Conservation (phyloP, 2,329 filamentous ascomycete genomes). For the Corniculantispora saksenae region DNA sequence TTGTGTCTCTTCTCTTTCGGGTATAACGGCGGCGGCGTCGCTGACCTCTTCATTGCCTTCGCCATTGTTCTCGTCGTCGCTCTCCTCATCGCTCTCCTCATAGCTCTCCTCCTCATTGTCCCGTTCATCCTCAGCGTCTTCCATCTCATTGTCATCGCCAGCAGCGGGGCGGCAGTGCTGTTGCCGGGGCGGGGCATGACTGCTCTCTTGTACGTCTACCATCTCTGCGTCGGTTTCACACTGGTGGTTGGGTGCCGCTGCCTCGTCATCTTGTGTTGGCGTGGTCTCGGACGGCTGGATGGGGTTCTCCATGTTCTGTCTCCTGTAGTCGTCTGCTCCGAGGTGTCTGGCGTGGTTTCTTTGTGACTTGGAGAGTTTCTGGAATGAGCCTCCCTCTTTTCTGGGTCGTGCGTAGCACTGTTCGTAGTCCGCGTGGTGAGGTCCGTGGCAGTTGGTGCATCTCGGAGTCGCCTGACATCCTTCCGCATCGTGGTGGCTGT, state of each 20-base stretch:
- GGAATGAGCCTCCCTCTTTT: not conserved
- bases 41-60: not conserved
- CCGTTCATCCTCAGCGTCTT: not conserved
- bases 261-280: not conserved
- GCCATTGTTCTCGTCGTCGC: not conserved
- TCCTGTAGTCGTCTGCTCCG: not conserved
- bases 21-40: too few species aligned
- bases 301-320: not conserved
- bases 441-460: not conserved
- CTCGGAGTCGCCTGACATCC: not conserved
- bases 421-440: not conserved
- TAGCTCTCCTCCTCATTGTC: not conserved
- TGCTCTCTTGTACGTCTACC: too few species aligned
- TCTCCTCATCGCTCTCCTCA: not conserved
- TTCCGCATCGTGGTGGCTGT: not conserved
- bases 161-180: too few species aligned
- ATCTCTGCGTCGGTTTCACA: not conserved
- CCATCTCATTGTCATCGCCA: too few species aligned
- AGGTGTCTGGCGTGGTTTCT: not conserved
- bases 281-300: not conserved
- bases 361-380: not conserved
- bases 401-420: not conserved
- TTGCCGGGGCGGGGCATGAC: too few species aligned
- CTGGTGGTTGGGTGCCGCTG: not conserved
- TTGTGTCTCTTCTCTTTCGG: not conserved